Base-by-base conservation (phyloP, 179 eudicot genomes). In the Actinidia arguta region DNA sequence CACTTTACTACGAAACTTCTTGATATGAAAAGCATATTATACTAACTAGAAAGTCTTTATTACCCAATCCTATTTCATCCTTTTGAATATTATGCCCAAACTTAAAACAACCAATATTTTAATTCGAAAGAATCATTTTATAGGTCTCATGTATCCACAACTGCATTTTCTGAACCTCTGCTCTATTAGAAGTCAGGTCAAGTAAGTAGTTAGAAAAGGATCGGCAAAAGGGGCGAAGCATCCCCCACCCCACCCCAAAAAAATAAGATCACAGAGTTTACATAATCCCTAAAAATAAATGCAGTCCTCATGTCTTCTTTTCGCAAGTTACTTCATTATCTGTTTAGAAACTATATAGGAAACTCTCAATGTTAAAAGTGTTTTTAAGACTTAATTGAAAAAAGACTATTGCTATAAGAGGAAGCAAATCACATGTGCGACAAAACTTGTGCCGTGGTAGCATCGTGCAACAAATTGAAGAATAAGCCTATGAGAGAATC, bases 381-480 rank as follows among this genome's bases (percentile, higher is more conserved):
- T 42, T 25, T 67, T 58, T 36, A 22, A 42, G 47, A 31, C 36
- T 77, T 61, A 56, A 44, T 4, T 46, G 39, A 42, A 42, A 61
- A 76, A 27, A 46, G 13, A 42, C 54, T 44, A 31, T 31, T 31
- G 36, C 36, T 59, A 76, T 25, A 70, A 20, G 8, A 44, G 25
- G 46, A 70, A 24, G 42, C 51, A n/a, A 12, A 31, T 47, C 47
- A 61, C 51, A 0, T n/a, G 11, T 58, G n/a, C n/a, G 79, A 76
- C 25, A 20, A 56, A 76, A 76, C 20, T n/a, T 59, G 70, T 77
- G 80, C 6, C 80, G 46, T 62, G 80, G 54, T 61, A 61, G 55
- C 70, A 61, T 61, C 55, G 62, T n/a, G 22, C 51, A 46, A 22
- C 50, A 59, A 77, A 62, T 62, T 77, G 55, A 77, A 77, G 54